Evolutionary conservation across 2,329 filamentous ascomycete species (phyloP).

Genomic region (Epichloe sibirici): DNA sequence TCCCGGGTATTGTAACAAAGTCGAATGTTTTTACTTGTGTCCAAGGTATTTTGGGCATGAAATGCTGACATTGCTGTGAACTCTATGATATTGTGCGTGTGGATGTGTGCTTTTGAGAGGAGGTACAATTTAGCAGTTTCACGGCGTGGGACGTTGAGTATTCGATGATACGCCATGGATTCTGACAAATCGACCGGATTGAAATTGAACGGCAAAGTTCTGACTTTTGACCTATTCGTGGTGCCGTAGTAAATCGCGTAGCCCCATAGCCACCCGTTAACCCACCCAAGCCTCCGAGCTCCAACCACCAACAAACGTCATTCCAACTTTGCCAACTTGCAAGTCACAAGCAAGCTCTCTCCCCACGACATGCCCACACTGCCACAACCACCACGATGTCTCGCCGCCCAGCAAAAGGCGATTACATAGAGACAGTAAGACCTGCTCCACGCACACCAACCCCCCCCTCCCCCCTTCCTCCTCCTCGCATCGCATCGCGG

Average conservation of each 20-base stretch:
- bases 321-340: neutral
- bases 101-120: too few species aligned
- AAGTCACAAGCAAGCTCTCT: neutral
- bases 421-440: slow-evolving; percentile 89
- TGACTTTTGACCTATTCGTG: too few species aligned
- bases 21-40: neutral
- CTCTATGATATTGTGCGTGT: too few species aligned
- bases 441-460: neutral
- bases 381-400: slow-evolving; percentile 43
- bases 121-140: too few species aligned
- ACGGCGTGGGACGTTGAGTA: too few species aligned
- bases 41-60: neutral
- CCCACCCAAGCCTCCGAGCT: too few species aligned
- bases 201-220: too few species aligned
- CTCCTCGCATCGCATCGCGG: neutral
- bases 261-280: too few species aligned
- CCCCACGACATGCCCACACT: neutral
- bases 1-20: neutral
- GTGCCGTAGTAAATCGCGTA: too few species aligned
- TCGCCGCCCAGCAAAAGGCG: slow-evolving; percentile 66
- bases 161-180: too few species aligned
- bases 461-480: neutral
- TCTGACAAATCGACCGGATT: too few species aligned
- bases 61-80: neutral
- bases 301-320: too few species aligned